A percentile compares a stretch with the other conserved stretches of the same genome.
phyloP scores from a whole-genome alignment of 352 stramenopile genomes.

The Aphanomyces stellatus region DNA sequence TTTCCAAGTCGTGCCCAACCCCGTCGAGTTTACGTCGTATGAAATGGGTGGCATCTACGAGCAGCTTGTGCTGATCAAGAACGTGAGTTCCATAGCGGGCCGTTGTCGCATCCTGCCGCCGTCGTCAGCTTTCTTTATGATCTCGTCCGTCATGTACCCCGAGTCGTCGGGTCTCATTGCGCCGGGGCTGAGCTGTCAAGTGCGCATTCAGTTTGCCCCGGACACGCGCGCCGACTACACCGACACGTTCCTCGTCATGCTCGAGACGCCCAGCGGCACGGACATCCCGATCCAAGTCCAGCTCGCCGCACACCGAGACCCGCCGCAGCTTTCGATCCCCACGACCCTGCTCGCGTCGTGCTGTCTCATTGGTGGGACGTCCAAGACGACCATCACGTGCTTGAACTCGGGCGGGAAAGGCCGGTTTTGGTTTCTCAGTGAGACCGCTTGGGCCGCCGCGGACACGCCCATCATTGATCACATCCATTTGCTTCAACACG shows the following conservation, averaged over 20 bases:
- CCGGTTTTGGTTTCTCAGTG: constrained; percentile 64
- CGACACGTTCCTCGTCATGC: constrained; percentile 45
- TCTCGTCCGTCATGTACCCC: constrained; percentile 44
- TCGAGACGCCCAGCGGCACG: constrained; percentile 30
- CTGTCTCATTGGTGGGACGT: constrained; percentile 52
- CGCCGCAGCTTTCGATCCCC: constrained; percentile 59
- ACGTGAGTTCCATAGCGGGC: constrained; percentile 42
- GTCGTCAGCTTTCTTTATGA: constrained; percentile 50
- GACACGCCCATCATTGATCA: constrained; percentile 14
- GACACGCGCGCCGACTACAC: constrained; percentile 72
- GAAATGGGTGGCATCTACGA: constrained; percentile 71
- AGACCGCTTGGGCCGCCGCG: constrained; percentile 44
- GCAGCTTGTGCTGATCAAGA: constrained; percentile 53
- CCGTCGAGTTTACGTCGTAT: constrained; percentile 57
- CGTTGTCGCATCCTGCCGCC: constrained; percentile 56
- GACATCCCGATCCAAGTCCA: constrained; percentile 26
- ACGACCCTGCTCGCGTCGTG: constrained; percentile 42
- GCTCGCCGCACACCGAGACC: constrained; percentile 35
- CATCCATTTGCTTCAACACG: not conserved
- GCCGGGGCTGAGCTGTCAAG: constrained; percentile 55
- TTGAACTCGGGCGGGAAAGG: constrained; percentile 50
- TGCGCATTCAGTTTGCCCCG: constrained; percentile 51
- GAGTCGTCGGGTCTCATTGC: constrained; percentile 48
- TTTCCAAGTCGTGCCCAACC: constrained; percentile 46
- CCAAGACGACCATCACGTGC: constrained; percentile 37